phyloP scores from a whole-genome alignment of 1,139 yeast species.

The Pichia sp. region DNA sequence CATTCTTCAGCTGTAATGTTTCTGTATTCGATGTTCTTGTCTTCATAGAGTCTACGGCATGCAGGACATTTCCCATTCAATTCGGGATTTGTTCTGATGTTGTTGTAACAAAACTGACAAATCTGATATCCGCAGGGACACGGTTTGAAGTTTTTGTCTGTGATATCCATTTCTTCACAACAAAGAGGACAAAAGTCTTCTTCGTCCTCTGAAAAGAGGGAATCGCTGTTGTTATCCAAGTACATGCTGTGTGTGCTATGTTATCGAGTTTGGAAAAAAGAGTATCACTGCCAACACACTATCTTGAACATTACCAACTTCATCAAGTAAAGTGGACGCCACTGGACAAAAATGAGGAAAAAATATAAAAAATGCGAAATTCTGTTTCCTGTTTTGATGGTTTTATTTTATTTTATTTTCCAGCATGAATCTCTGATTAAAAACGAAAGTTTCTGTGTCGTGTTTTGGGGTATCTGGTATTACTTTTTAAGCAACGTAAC shows the following conservation, averaged over 20 bases:
- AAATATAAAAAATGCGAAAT: not conserved
- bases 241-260: conserved; percentile 22
- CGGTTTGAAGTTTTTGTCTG: conserved; percentile 94
- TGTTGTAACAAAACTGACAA: conserved; percentile 96
- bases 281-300: too few species aligned
- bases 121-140: conserved; percentile 99
- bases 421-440: not conserved
- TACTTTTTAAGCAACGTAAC: too few species aligned
- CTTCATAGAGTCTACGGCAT: conserved; percentile 90
- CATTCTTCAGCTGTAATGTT: conserved; percentile 80
- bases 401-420: not conserved
- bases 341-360: not conserved
- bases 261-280: not conserved
- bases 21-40: conserved; percentile 84
- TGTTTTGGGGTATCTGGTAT: not conserved
- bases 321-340: not conserved
- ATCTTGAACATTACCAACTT: not conserved
- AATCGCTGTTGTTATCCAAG: conserved; percentile 32
- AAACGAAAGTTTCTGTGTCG: not conserved
- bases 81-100: conserved; percentile 91
- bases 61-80: conserved; percentile 96
- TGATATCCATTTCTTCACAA: conserved; percentile 94
- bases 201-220: conserved; percentile 61
- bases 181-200: conserved; percentile 88
- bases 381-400: not conserved